These are phyloP conservation scores for Backusella liffmaniae DNA, from an alignment of 192 early-diverging fungal species.

Conservation along the genomic window DNA sequence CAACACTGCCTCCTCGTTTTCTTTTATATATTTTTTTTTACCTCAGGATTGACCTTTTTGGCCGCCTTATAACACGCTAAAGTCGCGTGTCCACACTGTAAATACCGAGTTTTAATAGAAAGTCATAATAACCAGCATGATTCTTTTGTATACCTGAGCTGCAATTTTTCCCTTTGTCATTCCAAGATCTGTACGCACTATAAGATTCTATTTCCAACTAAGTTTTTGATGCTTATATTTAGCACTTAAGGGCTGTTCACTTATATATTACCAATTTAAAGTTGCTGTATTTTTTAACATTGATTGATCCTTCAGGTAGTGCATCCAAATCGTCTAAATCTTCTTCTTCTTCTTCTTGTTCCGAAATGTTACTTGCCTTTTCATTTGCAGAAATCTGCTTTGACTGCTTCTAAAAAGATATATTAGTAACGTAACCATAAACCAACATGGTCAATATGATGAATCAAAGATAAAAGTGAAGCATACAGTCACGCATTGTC, in stretches of 20 bases:
- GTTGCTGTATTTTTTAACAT: conserved; percentile 21
- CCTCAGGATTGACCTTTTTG: conserved; percentile 44
- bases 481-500: neutral
- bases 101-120: neutral
- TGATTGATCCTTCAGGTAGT: conserved; percentile 8
- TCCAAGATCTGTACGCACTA: conserved; percentile 85
- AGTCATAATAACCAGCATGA: no score
- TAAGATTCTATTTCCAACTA: conserved; percentile 37
- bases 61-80: conserved; percentile 77
- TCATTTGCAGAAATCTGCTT: neutral
- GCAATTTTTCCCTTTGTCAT: conserved; percentile 97
- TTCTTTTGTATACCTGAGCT: conserved; percentile 54
- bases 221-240: neutral
- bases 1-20: neutral
- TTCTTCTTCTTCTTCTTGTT: neutral
- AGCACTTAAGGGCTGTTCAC: no score
- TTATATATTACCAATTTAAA: conserved; percentile 20
- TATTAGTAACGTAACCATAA: neutral
- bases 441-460: neutral
- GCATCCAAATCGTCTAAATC: conserved; percentile 11
- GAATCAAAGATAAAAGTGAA: neutral
- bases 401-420: neutral
- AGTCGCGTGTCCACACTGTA: conserved; percentile 86
- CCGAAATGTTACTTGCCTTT: neutral
- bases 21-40: conserved; percentile 16